phyloP scores from a whole-genome alignment of 257 asterid species.

The Prunella vulgaris region DNA sequence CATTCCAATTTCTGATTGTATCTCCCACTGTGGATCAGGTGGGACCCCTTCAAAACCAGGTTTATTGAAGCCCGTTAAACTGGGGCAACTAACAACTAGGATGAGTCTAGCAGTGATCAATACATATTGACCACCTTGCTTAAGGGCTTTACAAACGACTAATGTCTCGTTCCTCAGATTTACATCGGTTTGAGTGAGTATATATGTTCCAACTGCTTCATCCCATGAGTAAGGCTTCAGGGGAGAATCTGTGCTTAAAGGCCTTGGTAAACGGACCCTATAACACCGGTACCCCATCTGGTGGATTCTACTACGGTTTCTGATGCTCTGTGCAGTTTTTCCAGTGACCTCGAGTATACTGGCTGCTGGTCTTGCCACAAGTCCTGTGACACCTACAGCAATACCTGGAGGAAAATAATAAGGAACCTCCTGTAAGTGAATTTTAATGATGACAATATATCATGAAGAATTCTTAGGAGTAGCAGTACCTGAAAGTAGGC shows the following conservation, averaged over 20 bases:
- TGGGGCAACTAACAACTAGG: constrained; percentile 67
- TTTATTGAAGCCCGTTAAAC: constrained; percentile 48
- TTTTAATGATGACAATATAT: not conserved
- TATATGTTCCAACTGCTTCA: constrained; percentile 81
- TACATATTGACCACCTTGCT: constrained; percentile 53
- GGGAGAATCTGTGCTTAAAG: constrained; percentile 60
- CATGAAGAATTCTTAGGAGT: not conserved
- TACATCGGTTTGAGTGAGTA: constrained; percentile 52
- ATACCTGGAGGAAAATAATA: constrained; percentile 48
- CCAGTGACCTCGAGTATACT: constrained; percentile 97
- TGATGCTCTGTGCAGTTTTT: constrained; percentile 94
- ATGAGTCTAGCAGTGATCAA: constrained; percentile 56
- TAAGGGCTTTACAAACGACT: constrained; percentile 68
- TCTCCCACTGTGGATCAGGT: constrained; percentile 64
- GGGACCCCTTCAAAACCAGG: constrained; percentile 76
- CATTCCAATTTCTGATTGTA: constrained; percentile 55
- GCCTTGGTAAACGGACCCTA: constrained; percentile 88
- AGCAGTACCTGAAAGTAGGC: constrained; percentile 77
- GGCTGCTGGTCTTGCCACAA: constrained; percentile 95
- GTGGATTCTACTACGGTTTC: constrained; percentile 82
- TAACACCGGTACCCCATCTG: constrained; percentile 49
- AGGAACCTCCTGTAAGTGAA: not conserved
- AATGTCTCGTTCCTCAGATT: constrained; percentile 52
- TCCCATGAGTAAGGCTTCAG: constrained; percentile 87
- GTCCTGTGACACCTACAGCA: constrained; percentile 91